Evolutionary conservation across 2,329 filamentous ascomycete species (phyloP), one percentile per base, ranked within the genome.

Genomic region (Diplocarpon rosae): DNA sequence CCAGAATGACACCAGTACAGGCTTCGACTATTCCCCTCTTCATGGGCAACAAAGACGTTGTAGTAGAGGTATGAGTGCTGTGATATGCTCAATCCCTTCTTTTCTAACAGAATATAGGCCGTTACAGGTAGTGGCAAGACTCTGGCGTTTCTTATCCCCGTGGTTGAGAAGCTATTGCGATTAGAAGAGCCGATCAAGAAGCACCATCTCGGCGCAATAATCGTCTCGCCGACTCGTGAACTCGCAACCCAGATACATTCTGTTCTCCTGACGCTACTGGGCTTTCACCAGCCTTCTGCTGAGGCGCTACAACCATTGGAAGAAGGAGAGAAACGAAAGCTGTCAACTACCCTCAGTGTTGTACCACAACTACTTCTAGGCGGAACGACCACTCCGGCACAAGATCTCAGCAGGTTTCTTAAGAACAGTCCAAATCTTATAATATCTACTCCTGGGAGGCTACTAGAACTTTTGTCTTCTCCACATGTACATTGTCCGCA

Each of bases 101-200:
- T 10, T 32, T 9, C 43, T 57, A 20, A 56, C 16, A 35, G 13
- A n/a, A 30, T 33, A 2, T 45, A 83, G 72, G 87, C 87, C 28
- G 88, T 94, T 3, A 95, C 88, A 2, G 88, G 89, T 11, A 92
- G 85, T 63, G 88, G 88, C 48, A 95, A 95, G 66, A 95, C 88
- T 0, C 69, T 95, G 27, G 76, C 86, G 1, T 98, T 90, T 58
- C 67, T 93, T 29, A 80, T 95, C 37, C 88, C 89, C 1, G 69
- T 93, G 3, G 75, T 93, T 17, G 83, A 94, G 64, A 83, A 85
- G 55, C 70, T 96, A 37, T 68, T 96, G 48, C 80, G 83, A 52
- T 67, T 85, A 24, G 81, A 88, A 49, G 85, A 90, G 49, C 83
- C 87, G 2, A 79, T 87, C 29, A 94, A 92, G 65, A 87, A 83